Conservation (phyloP, 768 basidiomycete genomes). For the Naematelia encephala region DNA sequence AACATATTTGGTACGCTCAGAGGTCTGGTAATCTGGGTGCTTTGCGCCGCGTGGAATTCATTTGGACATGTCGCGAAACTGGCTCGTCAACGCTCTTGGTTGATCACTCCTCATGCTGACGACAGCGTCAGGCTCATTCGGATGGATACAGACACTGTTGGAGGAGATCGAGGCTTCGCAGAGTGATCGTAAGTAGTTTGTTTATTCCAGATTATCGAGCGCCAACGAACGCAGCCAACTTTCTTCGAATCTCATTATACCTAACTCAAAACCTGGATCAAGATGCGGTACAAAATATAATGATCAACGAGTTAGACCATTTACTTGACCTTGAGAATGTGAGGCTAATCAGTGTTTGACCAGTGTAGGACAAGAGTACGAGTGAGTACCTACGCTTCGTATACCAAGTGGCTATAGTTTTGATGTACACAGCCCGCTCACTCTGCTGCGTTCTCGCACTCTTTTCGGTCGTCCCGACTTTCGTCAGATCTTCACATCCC, state of each 20-base stretch:
- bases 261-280: conserved; percentile 38
- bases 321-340: background rate
- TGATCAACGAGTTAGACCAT: conserved; percentile 39
- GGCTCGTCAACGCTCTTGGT: conserved; percentile 13
- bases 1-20: conserved; percentile 94
- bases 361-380: conserved; percentile 42
- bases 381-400: conserved; percentile 21
- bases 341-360: background rate
- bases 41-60: conserved; percentile 85
- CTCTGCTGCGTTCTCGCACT: conserved; percentile 79
- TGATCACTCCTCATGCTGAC: background rate
- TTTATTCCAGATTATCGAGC: conserved; percentile 19
- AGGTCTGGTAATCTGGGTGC: conserved; percentile 70
- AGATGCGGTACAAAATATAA: conserved; percentile 42
- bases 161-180: conserved; percentile 85
- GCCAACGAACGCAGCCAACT: conserved; percentile 64
- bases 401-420: background rate
- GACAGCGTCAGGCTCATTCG: conserved; percentile 73
- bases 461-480: conserved; percentile 92
- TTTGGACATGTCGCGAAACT: conserved; percentile 59
- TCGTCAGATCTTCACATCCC: conserved; percentile 70
- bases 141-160: conserved; percentile 89
- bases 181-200: conserved; percentile 66
- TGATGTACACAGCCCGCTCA: conserved; percentile 59
- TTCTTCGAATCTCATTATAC: conserved; percentile 67